Conservation (phyloP, 164 flowering plant genomes). For the Berberis thunbergii region DNA sequence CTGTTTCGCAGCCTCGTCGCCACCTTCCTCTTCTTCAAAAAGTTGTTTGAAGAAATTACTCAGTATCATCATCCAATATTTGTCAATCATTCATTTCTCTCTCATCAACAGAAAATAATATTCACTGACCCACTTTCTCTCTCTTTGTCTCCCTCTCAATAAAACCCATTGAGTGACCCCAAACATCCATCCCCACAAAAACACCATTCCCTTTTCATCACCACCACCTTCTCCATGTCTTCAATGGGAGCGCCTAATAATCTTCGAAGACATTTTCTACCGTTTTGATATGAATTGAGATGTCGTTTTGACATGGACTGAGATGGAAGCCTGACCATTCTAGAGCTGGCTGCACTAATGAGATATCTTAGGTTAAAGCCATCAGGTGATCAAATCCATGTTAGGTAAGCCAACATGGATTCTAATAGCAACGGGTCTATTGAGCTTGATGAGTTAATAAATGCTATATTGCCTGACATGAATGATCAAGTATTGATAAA, state of each 20-base stretch:
- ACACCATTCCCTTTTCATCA: too few relatives aligned
- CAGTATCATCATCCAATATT: too few relatives aligned
- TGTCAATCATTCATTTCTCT: too few relatives aligned
- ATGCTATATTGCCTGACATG: constrained; percentile 47
- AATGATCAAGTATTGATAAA: constrained; percentile 17
- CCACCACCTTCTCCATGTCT: background rate
- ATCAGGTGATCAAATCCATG: constrained; percentile 62
- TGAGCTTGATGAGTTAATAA: constrained; percentile 65
- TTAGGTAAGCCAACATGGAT: constrained; percentile 46
- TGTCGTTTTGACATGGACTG: constrained; percentile 75
- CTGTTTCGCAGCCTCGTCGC: too few relatives aligned
- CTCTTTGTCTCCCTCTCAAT: too few relatives aligned
- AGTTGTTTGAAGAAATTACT: too few relatives aligned
- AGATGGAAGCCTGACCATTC: constrained; percentile 85
- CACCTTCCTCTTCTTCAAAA: too few relatives aligned
- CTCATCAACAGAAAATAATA: background rate
- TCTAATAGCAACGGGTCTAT: constrained; percentile 61
- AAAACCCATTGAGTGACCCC: background rate
- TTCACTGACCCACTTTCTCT: constrained; percentile 10
- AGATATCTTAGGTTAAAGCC: constrained; percentile 79
- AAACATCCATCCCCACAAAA: too few relatives aligned
- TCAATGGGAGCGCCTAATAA: constrained; percentile 16
- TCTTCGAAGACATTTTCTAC: constrained; percentile 57
- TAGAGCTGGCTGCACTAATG: constrained; percentile 83
- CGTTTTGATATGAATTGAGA: too few relatives aligned